A percentile compares a stretch with the other conserved stretches of the same genome.
phyloP scores from a whole-genome alignment of 148 eudicot genomes.

The Gaultheria prostrata region DNA sequence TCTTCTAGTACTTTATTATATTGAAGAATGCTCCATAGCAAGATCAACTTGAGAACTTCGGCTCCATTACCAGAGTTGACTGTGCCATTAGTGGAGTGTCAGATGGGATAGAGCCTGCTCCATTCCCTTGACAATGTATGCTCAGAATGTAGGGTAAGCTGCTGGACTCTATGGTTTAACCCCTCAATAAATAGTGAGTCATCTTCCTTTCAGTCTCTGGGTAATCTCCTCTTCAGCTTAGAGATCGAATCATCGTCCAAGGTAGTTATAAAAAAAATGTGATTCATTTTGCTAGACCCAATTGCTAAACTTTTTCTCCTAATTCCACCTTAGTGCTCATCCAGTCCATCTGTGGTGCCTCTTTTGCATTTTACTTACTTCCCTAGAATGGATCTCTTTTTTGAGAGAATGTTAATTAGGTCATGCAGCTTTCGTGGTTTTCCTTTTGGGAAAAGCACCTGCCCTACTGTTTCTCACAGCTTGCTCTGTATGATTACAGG shows the following conservation, averaged over 20 bases:
- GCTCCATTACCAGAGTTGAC: not conserved
- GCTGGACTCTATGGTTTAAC: not conserved
- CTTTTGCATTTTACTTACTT: not conserved
- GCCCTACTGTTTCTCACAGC: not conserved
- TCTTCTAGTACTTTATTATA: not conserved
- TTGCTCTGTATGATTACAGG: not conserved
- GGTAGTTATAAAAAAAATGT: not conserved
- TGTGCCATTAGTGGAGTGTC: not conserved
- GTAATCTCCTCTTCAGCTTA: not conserved
- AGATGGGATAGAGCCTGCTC: not conserved
- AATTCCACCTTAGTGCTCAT: not conserved
- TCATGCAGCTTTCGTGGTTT: slow-evolving; percentile 8
- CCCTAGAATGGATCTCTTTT: not conserved
- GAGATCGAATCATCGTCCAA: not conserved
- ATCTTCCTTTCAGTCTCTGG: not conserved
- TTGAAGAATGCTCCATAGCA: not conserved
- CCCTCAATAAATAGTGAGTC: not conserved
- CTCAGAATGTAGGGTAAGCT: not conserved
- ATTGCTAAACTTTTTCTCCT: not conserved
- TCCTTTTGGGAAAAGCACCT: not conserved
- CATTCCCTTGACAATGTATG: not conserved
- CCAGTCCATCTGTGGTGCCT: not conserved
- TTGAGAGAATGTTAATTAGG: not conserved
- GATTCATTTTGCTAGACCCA: not conserved
- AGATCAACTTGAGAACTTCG: not conserved